Percentiles rank a stretch among this genome's conserved stretches.
phyloP scores from a whole-genome alignment of 305 asterid genomes.

The Plantago rigida region DNA sequence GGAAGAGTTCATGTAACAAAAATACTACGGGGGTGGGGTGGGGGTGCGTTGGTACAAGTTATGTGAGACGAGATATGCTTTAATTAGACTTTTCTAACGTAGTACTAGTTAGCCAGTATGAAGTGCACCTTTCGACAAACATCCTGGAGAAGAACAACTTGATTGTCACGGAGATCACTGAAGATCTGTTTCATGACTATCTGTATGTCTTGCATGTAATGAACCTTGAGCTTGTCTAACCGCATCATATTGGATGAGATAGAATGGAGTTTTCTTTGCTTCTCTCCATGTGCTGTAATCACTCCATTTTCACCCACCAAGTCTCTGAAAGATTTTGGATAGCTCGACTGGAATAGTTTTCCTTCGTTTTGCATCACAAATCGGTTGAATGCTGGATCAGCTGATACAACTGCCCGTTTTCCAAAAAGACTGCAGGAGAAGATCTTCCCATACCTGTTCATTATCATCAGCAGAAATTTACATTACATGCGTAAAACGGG shows the following conservation, averaged over 20 bases:
- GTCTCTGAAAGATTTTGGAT: conserved; percentile 79
- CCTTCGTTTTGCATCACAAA: conserved; percentile 88
- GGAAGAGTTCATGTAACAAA: too few species aligned
- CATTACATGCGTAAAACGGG: not conserved
- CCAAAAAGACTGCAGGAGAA: conserved; percentile 76
- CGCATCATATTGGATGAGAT: conserved; percentile 90
- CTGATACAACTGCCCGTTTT: conserved; percentile 71
- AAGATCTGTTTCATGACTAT: conserved; percentile 39
- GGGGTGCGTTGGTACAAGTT: too few species aligned
- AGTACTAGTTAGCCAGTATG: not conserved
- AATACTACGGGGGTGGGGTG: too few species aligned
- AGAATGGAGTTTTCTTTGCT: conserved; percentile 69
- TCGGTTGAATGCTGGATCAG: conserved; percentile 68
- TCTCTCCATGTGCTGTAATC: conserved; percentile 70
- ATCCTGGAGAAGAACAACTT: conserved; percentile 64
- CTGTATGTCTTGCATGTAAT: conserved; percentile 69
- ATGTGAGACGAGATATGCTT: too few species aligned
- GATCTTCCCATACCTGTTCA: conserved; percentile 62
- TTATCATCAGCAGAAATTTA: not conserved
- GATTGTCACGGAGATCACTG: conserved; percentile 35
- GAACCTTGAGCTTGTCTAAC: conserved; percentile 57
- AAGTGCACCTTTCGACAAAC: conserved; percentile 62
- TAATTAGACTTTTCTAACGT: too few species aligned
- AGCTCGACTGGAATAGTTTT: conserved; percentile 62
- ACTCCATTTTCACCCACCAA: conserved; percentile 81